Base-by-base conservation (phyloP, 306 rosid species). In the Cucumis melo region DNA sequence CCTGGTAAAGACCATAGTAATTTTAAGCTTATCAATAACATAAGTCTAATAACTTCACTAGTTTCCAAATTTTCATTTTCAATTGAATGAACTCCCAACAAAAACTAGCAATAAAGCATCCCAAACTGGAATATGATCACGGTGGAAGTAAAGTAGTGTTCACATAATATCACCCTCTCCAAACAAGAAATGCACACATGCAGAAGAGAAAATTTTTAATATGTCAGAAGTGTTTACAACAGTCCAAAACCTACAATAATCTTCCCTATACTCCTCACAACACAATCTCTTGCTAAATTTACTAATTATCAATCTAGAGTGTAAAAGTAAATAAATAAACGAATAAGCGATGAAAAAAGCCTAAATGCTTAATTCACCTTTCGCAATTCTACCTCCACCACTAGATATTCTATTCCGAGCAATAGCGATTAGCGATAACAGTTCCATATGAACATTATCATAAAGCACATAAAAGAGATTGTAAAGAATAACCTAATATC, bases 1-100 rank as follows among this genome's bases (percentile, higher is more conserved):
- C 98, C 98, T 93, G 82, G 58, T 38, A 76, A 21, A 38, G 19
- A 76, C 4, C 64, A 20, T 38, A 5, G 20, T 29, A 34, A 53
- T 24, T 50, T 48, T 4, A 48, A 70, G 38, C 53, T 42, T 2
- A 51, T 61, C 5, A 15, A 24, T 61, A 77, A 32, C 8, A 8
- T 24, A 57, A 34, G 36, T 66, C 54, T 19, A 80, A 21, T 73
- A 23, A 27, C 19, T 53, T 61, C 39, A 5, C 34, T 32, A 17
- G 8, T 34, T 63, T 15, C 13, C 23, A 63, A 63, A 32, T 63
- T 15, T n/a, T 17, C 46, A 17, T 15, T 14, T 19, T 23, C 41
- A 15, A 19, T 44, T 29, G n/a, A 19, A 61, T 61, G 29, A 61
- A 38, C 41, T 29, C 42, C 41, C 41, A 61, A 61, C 20, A 32